Percentiles rank a stretch among this genome's conserved stretches.
Evolutionary conservation across 78 protist species (phyloP).

Genomic region (Guillardia theta): DNA sequence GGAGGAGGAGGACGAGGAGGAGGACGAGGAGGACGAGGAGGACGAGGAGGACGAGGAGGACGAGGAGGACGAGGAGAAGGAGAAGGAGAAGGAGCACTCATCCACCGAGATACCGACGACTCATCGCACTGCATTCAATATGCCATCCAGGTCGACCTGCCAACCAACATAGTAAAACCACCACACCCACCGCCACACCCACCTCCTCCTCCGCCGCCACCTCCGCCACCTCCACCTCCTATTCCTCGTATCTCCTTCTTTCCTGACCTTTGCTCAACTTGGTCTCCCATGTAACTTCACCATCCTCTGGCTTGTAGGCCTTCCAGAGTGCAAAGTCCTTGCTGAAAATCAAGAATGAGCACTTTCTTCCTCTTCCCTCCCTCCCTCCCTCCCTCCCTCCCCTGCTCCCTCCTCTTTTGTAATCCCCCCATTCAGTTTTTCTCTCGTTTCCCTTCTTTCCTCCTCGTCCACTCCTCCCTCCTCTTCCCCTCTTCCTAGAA

Average conservation of each 20-base stretch:
- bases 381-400: too few species aligned
- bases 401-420: too few species aligned
- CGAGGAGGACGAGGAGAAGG: neutral
- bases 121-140: conserved; percentile 70
- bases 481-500: too few species aligned
- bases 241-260: too few species aligned
- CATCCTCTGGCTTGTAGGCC: conserved; percentile 45
- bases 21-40: neutral
- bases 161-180: neutral
- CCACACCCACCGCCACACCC: too few species aligned
- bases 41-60: neutral
- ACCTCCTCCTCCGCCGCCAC: too few species aligned
- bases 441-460: too few species aligned
- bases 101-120: neutral
- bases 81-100: neutral
- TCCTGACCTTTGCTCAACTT: conserved; percentile 49
- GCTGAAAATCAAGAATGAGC: too few species aligned
- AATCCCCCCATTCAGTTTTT: too few species aligned
- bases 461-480: too few species aligned
- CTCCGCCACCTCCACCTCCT: too few species aligned
- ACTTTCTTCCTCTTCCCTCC: too few species aligned
- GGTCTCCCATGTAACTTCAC: conserved; percentile 49
- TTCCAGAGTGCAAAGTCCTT: conserved; percentile 74
- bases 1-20: neutral
- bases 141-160: conserved; percentile 79